phyloP scores from a whole-genome alignment of 768 basidiomycete genomes.

The Rhizopogon sp. region DNA sequence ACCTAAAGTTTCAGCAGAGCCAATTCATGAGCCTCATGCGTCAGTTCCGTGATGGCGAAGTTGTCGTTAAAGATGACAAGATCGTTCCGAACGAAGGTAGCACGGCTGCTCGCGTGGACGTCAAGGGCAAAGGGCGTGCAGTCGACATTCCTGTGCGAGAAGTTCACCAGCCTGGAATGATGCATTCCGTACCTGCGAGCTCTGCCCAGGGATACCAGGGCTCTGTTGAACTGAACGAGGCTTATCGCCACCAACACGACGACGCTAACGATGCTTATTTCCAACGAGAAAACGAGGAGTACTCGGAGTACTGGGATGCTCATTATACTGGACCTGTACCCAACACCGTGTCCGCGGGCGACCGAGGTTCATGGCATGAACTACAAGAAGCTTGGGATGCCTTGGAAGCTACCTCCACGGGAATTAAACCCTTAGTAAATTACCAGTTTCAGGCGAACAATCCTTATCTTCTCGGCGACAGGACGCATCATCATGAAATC shows the following conservation, averaged over 20 bases:
- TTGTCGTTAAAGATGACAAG: constrained; percentile 73
- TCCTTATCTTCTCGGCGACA: constrained; percentile 67
- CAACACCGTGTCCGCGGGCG: constrained; percentile 13
- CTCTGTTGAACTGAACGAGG: constrained; percentile 11
- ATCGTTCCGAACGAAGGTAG: constrained; percentile 53
- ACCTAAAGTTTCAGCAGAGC: constrained; percentile 83
- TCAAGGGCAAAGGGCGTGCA: constrained; percentile 70
- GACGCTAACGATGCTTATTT: constrained; percentile 67
- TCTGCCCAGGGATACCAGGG: constrained; percentile 14
- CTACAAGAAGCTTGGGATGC: constrained; percentile 78
- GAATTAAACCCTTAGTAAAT: constrained; percentile 47
- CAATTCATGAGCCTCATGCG: constrained; percentile 84
- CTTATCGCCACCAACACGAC: constrained; percentile 15
- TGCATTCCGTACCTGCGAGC: background rate
- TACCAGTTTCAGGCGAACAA: constrained; percentile 79
- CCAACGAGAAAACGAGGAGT: constrained; percentile 66
- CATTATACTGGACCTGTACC: constrained; percentile 23
- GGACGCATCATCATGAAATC: constrained; percentile 40
- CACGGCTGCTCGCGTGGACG: constrained; percentile 27
- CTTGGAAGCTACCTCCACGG: constrained; percentile 69
- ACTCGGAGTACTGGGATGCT: constrained; percentile 53
- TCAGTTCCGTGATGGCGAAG: constrained; percentile 72
- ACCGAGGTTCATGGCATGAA: constrained; percentile 48
- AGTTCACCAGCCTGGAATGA: constrained; percentile 1
- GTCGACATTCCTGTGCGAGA: constrained; percentile 9